phyloP scores from a whole-genome alignment of 495 filamentous ascomycete species.

The Usnea hakonensis region DNA sequence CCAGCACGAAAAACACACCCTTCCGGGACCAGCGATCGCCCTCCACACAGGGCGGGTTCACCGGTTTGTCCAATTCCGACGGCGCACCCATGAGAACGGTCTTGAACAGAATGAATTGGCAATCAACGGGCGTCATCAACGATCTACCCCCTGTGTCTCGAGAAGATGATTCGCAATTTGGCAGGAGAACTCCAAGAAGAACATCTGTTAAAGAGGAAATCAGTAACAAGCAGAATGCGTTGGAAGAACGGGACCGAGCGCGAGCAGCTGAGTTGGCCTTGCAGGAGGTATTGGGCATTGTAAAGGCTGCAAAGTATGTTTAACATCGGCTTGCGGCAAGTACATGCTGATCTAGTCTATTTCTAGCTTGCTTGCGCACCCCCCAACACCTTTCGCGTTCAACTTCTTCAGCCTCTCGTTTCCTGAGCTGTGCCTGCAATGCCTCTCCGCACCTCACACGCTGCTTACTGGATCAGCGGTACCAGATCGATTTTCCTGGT shows the following conservation, averaged over 20 bases:
- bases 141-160: conserved; percentile 48
- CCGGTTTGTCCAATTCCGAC: conserved; percentile 31
- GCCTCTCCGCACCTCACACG: conserved; percentile 69
- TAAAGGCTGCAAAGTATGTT: conserved; percentile 72
- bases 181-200: conserved; percentile 21
- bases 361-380: conserved; percentile 31
- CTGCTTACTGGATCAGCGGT: conserved; percentile 66
- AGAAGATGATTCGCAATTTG: conserved; percentile 29
- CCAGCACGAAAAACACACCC: conserved; percentile 18
- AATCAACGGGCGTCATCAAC: conserved; percentile 75
- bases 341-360: neutral
- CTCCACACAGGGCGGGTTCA: conserved; percentile 17
- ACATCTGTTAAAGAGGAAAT: conserved; percentile 23
- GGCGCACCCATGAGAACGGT: conserved; percentile 38
- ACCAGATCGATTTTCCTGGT: conserved; percentile 63
- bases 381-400: conserved; percentile 66
- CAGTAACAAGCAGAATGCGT: conserved; percentile 24
- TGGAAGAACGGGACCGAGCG: conserved; percentile 60
- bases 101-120: conserved; percentile 63
- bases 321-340: conserved; percentile 1
- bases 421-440: conserved; percentile 69
- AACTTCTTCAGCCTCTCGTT: conserved; percentile 74
- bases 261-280: conserved; percentile 78
- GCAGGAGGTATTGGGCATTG: conserved; percentile 67
- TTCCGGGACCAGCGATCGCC: conserved; percentile 21